Conservation (phyloP, 2,329 filamentous ascomycete species). For the Nigrospora osmanthi region DNA sequence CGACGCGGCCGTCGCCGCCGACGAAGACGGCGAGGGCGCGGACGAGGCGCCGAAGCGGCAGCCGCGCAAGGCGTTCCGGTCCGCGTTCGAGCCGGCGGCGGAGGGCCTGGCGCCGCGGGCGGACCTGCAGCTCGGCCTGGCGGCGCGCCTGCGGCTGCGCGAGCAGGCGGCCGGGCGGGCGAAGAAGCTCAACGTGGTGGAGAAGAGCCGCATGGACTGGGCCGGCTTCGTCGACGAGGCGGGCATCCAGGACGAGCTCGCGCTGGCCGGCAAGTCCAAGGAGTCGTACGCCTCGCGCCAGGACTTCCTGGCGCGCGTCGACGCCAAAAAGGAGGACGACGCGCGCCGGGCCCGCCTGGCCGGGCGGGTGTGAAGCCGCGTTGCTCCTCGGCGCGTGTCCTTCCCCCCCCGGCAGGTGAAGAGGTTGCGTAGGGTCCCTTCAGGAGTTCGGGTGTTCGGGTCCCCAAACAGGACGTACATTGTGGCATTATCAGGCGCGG, state of each 20-base stretch:
- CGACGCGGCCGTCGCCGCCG: constrained; percentile 13
- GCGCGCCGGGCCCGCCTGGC: constrained; percentile 45
- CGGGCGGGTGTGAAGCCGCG: constrained; percentile 7
- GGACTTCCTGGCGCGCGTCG: constrained; percentile 59
- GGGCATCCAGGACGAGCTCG: constrained; percentile 61
- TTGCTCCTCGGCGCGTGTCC: too few relatives aligned
- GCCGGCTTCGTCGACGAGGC: constrained; percentile 64
- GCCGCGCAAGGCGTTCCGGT: constrained; percentile 51
- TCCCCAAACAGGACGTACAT: too few relatives aligned
- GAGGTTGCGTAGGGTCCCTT: too few relatives aligned
- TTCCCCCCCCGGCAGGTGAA: too few relatives aligned
- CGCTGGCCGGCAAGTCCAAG: constrained; percentile 57
- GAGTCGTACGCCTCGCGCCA: constrained; percentile 54
- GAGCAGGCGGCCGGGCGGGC: constrained; percentile 38
- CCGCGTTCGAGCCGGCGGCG: constrained; percentile 51
- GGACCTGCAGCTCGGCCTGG: constrained; percentile 52
- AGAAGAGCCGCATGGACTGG: constrained; percentile 69
- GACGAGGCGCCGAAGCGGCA: constrained; percentile 30
- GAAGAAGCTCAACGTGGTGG: constrained; percentile 62
- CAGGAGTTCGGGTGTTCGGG: too few relatives aligned
- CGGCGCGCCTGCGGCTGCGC: constrained; percentile 37
- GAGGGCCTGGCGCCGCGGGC: constrained; percentile 35
- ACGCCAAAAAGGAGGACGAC: constrained; percentile 54
- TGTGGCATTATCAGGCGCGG: too few relatives aligned
- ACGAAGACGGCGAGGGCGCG: constrained; percentile 14